Evolutionary conservation across 257 asterid genomes (phyloP).

Genomic region (Apocynum venetum): DNA sequence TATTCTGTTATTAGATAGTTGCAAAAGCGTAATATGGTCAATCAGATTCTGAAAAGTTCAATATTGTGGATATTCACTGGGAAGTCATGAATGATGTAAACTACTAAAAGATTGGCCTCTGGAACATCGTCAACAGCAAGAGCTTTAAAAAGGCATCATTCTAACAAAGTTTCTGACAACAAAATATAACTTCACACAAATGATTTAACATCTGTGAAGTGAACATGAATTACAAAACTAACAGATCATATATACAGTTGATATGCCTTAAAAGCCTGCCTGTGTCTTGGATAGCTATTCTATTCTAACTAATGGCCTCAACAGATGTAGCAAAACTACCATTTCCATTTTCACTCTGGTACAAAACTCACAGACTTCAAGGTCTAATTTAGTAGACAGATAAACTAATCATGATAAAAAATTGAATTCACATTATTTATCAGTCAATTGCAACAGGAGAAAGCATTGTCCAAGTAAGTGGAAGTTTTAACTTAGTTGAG

Average conservation of each 20-base stretch:
- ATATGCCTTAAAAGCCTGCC: not conserved
- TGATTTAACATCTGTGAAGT: not conserved
- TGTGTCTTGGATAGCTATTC: not conserved
- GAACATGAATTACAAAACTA: not conserved
- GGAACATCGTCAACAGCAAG: not conserved
- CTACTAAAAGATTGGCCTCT: not conserved
- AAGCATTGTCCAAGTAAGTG: not conserved
- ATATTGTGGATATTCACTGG: not conserved
- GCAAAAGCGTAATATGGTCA: not conserved
- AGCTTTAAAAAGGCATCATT: not conserved
- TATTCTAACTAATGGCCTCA: not conserved
- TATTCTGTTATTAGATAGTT: not conserved
- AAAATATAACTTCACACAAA: not conserved
- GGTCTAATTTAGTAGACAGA: constrained; percentile 1
- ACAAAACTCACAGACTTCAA: not conserved
- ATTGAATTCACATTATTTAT: not conserved
- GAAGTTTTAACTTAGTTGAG: not conserved
- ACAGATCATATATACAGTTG: not conserved
- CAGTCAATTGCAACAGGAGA: not conserved
- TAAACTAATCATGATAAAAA: not conserved
- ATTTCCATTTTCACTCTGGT: not conserved
- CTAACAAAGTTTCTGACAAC: not conserved
- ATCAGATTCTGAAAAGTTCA: not conserved
- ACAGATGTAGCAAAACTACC: not conserved
- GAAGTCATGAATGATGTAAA: not conserved